Base-by-base conservation (phyloP, 2,329 filamentous ascomycete genomes). In the Pseudogymnoascus sp. region DNA sequence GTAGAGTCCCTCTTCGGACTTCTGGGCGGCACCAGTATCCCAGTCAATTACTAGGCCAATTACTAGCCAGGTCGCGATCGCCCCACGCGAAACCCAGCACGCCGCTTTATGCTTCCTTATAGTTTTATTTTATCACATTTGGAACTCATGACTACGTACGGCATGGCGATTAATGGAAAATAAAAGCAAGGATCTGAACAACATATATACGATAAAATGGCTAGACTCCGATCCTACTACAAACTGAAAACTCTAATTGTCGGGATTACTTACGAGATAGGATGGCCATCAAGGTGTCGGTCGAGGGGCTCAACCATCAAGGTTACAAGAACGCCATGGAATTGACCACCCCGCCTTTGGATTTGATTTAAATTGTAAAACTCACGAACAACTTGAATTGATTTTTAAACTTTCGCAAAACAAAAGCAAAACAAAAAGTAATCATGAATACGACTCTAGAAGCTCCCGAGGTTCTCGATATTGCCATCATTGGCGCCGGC, bases 401-500 rank as follows among this genome's bases (percentile, higher is more conserved):
- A 31, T 54, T 10, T 16, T 31, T 18, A 31, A 54, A 47, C 5
- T n/a, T 12, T 82, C 78, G 3, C 26, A 2, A 10, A 31, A 51
- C 45, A 51, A 26, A 47, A 18, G 3, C 26, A 2, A 10, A 31
- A 51, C 45, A 51, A 26, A 47, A 18, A 10, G 21, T 36, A 29
- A 54, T 57, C 26, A 51, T 51, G 47, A 37, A 54, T 26, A 40
- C 18, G 5, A 18, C 14, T 29, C 16, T 18, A 45, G 51, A 62
- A 51, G 40, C 66, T 31, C 29, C 14, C 4, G 64, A 65, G 26
- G 68, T 84, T 60, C 81, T 85, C 74, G 88, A 92, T 71, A 84
- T 92, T 6, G 75, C 72, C 36, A 73, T 73, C 34, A 64, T 93
- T 42, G 90, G 90, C 7, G 88, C 86, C 5, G 90, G 90, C 0